Evolutionary conservation across 1,284 basidiomycete genomes (phyloP), one percentile per base, ranked within the genome.

Genomic region (Lignosus rhinocerotis): DNA sequence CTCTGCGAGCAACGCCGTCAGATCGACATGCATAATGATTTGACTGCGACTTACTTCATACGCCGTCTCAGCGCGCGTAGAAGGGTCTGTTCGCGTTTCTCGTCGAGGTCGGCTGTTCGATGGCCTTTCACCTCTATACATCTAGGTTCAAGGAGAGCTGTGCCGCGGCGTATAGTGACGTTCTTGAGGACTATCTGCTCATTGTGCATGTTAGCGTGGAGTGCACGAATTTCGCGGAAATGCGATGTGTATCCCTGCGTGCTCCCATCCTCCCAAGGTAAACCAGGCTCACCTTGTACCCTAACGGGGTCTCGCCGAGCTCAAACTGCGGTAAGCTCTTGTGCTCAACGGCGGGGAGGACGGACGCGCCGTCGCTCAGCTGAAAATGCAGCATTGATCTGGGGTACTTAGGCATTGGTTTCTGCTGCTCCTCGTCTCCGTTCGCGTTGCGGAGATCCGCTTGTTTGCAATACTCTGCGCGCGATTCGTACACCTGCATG

Each of bases 311-410:
- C 11, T 78, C 79, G 10, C 85, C 87, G 2, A 93, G 78, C 49
- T 80, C 77, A 16, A 93, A 62, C 46, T 84, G 75, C 5, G 83
- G 81, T 34, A 93, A 67, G 10, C 74, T 72, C 45, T 79, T 79
- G 62, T 84, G 88, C 67, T 93, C 90, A 59, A 92, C 84, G 2
- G 87, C 90, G n/a, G 78, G 77, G 19, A 92, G 68, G 2, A 72
- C 78, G 2, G 78, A 80, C 2, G 73, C 67, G 25, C 90, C 90
- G 66, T 93, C 91, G 58, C 80, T 86, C 49, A 93, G 72, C 61
- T 85, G 77, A 34, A 93, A 77, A 38, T 75, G 80, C 52, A 93
- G 76, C 83, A 88, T 90, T 33, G 83, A 80, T 46, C 88, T 75
- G 5, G 89, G 83, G 69, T 88, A 93, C 60, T 83, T 87, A 2